These are phyloP conservation scores for Coniella vitis DNA, from an alignment of 2,329 filamentous ascomycete genomes.

Conservation along the genomic window DNA sequence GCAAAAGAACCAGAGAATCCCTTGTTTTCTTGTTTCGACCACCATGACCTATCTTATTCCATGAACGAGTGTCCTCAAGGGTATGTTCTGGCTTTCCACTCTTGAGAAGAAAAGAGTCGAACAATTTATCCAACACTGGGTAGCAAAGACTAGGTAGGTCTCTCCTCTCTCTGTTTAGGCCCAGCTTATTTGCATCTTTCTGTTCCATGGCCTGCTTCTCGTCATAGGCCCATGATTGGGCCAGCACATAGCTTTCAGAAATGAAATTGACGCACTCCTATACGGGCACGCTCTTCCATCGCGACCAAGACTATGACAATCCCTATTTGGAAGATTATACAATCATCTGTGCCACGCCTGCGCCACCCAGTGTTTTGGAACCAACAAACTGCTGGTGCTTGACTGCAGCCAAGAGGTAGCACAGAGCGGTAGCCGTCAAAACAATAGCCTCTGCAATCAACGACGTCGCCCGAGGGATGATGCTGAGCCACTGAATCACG, in stretches of 20 bases:
- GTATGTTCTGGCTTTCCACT: neutral
- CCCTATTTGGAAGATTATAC: constrained; percentile 51
- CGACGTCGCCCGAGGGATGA: constrained; percentile 57
- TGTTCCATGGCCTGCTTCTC: neutral
- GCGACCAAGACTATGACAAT: no score
- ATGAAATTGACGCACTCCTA: no score
- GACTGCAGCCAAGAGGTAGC: constrained; percentile 73
- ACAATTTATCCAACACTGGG: no score
- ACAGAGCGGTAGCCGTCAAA: constrained; percentile 66
- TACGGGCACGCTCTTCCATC: no score
- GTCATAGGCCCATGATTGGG: no score
- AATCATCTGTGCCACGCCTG: constrained; percentile 96
- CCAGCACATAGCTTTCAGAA: no score
- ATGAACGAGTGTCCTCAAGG: neutral
- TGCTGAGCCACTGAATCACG: constrained; percentile 75
- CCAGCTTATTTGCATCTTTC: neutral
- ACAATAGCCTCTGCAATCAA: constrained; percentile 83
- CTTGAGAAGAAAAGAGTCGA: neutral
- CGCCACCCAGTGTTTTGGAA: constrained; percentile 93
- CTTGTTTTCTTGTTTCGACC: neutral
- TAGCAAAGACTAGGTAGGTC: no score
- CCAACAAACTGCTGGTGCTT: constrained; percentile 83
- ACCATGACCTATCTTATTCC: no score
- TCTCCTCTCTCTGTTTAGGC: no score
- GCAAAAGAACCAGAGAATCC: neutral